Conservation (phyloP, 2,329 filamentous ascomycete genomes). For the Dactylella cylindrospora region DNA sequence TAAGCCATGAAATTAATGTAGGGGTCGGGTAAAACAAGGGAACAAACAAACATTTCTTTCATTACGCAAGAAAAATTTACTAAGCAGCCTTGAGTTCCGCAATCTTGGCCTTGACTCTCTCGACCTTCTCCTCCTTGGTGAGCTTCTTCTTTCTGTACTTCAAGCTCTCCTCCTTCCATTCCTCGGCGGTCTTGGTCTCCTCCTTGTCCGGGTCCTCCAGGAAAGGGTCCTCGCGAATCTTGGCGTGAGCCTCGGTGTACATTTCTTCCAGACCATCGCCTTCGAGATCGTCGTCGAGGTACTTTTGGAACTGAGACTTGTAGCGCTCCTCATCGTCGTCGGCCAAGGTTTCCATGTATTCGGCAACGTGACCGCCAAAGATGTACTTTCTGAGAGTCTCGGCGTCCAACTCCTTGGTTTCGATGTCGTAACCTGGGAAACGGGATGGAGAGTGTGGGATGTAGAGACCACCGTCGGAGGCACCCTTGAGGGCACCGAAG, state of each 20-base stretch:
- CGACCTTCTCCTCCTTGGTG: slow-evolving; percentile 77
- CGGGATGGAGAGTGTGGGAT: slow-evolving; percentile 99
- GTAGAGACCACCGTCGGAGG: slow-evolving; percentile 94
- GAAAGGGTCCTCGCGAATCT: slow-evolving; percentile 96
- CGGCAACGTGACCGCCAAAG: slow-evolving; percentile 94
- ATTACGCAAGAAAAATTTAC: slow-evolving; percentile 45
- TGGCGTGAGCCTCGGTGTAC: slow-evolving; percentile 90
- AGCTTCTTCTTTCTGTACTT: slow-evolving; percentile 81
- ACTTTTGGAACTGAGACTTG: slow-evolving; percentile 96
- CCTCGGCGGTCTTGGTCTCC: slow-evolving; percentile 93
- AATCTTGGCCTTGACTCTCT: slow-evolving; percentile 88
- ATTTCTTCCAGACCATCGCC: slow-evolving; percentile 96
- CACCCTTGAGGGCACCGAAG: slow-evolving; percentile 99
- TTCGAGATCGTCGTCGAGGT: slow-evolving; percentile 95
- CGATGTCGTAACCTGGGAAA: slow-evolving; percentile 97
- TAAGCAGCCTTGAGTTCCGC: slow-evolving; percentile 64
- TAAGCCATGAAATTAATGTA: too few species aligned
- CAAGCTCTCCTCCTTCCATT: slow-evolving; percentile 93
- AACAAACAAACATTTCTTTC: slow-evolving; percentile 9
- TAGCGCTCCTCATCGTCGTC: slow-evolving; percentile 99
- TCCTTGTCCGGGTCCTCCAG: slow-evolving; percentile 77
- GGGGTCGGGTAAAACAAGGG: slow-evolving; percentile 1
- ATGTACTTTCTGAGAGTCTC: slow-evolving; percentile 99
- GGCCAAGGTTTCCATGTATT: slow-evolving; percentile 99
- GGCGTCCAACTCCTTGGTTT: slow-evolving; percentile 95